Percentiles rank a stretch among this genome's conserved stretches.
phyloP scores from a whole-genome alignment of 2,329 filamentous ascomycete species.

The Colletotrichum liaoningense region DNA sequence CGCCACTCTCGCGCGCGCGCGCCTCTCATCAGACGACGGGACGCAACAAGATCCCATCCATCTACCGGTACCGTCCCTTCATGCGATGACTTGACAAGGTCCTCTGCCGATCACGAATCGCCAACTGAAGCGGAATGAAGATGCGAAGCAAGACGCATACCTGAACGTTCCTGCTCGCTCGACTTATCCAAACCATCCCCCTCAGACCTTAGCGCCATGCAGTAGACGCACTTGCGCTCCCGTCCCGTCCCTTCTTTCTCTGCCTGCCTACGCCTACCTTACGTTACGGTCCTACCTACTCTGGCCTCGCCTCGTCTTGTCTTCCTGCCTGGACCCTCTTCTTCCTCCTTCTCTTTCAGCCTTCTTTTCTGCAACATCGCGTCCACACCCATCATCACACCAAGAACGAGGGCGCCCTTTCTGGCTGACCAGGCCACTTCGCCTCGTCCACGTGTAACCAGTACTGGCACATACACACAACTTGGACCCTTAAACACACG shows the following conservation, averaged over 20 bases:
- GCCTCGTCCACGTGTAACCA: slow-evolving; percentile 32
- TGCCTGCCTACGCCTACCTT: background rate
- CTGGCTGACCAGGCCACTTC: slow-evolving; percentile 28
- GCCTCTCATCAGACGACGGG: background rate
- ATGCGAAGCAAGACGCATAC: slow-evolving; percentile 33
- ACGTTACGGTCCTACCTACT: background rate
- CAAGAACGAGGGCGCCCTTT: slow-evolving; percentile 33
- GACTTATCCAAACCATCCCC: slow-evolving; percentile 10
- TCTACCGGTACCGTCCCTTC: slow-evolving; percentile 2
- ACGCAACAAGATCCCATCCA: background rate
- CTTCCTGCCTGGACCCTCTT: slow-evolving; percentile 26
- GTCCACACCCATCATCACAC: slow-evolving; percentile 10
- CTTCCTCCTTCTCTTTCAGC: slow-evolving; percentile 14
- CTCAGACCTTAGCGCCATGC: slow-evolving; percentile 36
- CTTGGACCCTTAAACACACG: slow-evolving; percentile 10
- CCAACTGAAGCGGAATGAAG: slow-evolving; percentile 35
- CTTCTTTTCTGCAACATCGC: slow-evolving; percentile 32
- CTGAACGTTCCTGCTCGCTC: slow-evolving; percentile 31
- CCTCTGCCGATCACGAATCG: slow-evolving; percentile 33
- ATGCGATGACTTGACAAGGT: slow-evolving; percentile 33
- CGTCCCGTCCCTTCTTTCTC: slow-evolving; percentile 34
- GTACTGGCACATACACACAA: background rate
- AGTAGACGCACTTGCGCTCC: slow-evolving; percentile 37
- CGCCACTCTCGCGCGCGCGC: slow-evolving; percentile 27
- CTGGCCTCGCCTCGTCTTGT: slow-evolving; percentile 7